Evolutionary conservation across 2,329 filamentous ascomycete genomes (phyloP).

Genomic region (Byssothecium circinans): DNA sequence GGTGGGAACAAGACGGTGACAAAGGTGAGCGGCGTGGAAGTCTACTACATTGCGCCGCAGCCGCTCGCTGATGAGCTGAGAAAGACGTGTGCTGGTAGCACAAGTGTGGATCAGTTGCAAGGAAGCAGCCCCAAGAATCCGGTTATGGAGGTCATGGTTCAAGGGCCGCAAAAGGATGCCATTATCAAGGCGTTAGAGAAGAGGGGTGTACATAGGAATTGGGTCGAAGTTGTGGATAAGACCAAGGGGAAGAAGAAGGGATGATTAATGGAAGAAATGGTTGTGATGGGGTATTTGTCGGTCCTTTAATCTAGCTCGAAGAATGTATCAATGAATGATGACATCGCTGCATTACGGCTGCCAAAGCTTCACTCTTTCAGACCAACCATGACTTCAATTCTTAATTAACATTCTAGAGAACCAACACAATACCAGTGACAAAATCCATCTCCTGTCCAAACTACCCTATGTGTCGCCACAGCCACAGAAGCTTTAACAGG

Average conservation of each 20-base stretch:
- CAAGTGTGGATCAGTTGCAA: constrained; percentile 62
- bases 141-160: constrained; percentile 67
- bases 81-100: constrained; percentile 69
- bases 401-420: too few relatives aligned
- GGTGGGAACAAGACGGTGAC: constrained; percentile 68
- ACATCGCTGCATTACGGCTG: too few relatives aligned
- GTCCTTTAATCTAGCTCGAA: too few relatives aligned
- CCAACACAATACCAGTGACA: too few relatives aligned
- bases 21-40: constrained; percentile 62
- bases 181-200: constrained; percentile 62
- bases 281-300: too few relatives aligned
- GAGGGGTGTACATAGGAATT: constrained; percentile 60
- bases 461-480: too few relatives aligned
- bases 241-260: constrained; percentile 64
- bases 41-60: constrained; percentile 62
- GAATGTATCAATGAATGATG: too few relatives aligned
- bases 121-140: constrained; percentile 64
- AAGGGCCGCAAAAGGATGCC: constrained; percentile 66
- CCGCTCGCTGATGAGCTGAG: constrained; percentile 66
- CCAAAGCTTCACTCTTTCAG: too few relatives aligned
- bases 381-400: too few relatives aligned
- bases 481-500: too few relatives aligned
- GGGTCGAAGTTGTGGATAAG: constrained; percentile 68
- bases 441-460: too few relatives aligned
- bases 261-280: background rate